Conservation (phyloP, 2,329 filamentous ascomycete species). For the Xylaria sp. region DNA sequence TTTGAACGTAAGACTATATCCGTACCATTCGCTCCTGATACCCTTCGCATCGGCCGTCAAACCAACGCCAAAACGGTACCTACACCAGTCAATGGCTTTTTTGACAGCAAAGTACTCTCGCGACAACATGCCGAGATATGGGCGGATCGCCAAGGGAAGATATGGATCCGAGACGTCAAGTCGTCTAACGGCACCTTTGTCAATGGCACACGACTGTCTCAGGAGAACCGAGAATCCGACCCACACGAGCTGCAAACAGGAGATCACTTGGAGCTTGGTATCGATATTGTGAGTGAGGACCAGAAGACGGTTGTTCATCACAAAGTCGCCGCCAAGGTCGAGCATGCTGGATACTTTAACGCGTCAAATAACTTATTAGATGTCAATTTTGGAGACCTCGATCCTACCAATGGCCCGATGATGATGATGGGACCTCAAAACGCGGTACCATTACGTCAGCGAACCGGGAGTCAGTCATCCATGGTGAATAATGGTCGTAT, state of each 20-base stretch:
- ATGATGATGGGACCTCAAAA: conserved; percentile 77
- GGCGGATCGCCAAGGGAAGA: conserved; percentile 83
- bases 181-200: conserved; percentile 99
- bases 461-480: conserved; percentile 74
- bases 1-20: conserved; percentile 97
- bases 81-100: conserved; percentile 91
- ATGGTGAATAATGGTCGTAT: conserved; percentile 71
- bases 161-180: conserved; percentile 97
- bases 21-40: conserved; percentile 94
- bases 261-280: conserved; percentile 93
- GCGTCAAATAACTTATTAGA: conserved; percentile 82
- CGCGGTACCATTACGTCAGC: conserved; percentile 76
- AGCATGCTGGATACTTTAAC: conserved; percentile 88
- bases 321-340: conserved; percentile 96
- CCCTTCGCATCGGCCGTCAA: conserved; percentile 91
- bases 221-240: conserved; percentile 95
- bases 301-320: conserved; percentile 99
- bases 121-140: conserved; percentile 96
- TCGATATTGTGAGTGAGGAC: conserved; percentile 98
- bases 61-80: conserved; percentile 97
- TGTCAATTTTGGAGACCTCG: conserved; percentile 91
- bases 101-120: conserved; percentile 97
- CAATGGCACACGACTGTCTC: conserved; percentile 88
- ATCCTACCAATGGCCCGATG: conserved; percentile 79
- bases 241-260: conserved; percentile 92